Percentiles rank a stretch among this genome's conserved stretches.
Evolutionary conservation across 768 basidiomycete genomes (phyloP).

Genomic region (Boletus reticuloceps): DNA sequence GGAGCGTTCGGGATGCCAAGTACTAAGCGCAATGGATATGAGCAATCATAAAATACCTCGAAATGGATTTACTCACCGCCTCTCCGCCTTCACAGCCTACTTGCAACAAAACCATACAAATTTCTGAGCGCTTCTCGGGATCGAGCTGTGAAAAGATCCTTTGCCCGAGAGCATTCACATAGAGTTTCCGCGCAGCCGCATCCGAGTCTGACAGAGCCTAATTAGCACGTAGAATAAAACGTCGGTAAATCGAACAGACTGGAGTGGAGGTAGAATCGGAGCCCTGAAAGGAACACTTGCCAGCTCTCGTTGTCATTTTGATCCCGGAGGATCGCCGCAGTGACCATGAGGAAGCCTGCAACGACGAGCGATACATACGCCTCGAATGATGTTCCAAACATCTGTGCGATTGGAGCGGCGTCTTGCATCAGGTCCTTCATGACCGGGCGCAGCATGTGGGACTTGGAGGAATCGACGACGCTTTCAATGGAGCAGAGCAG

Average conservation of each 20-base stretch:
- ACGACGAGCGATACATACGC: constrained; percentile 34
- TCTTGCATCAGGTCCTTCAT: constrained; percentile 40
- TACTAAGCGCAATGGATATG: constrained; percentile 32
- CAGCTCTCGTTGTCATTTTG: constrained; percentile 41
- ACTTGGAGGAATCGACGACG: constrained; percentile 42
- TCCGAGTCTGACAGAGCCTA: constrained; percentile 35
- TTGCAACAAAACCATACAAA: constrained; percentile 57
- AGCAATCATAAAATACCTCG: background rate
- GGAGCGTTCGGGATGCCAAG: constrained; percentile 45
- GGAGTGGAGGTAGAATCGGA: constrained; percentile 45
- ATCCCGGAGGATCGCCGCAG: constrained; percentile 45
- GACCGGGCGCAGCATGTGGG: constrained; percentile 57
- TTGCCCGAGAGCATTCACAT: constrained; percentile 46
- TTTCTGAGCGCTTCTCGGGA: constrained; percentile 49
- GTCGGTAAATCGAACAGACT: constrained; percentile 36
- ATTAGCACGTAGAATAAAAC: background rate
- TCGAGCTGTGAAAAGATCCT: constrained; percentile 57
- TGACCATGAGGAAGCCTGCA: constrained; percentile 52
- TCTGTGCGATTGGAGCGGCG: constrained; percentile 24
- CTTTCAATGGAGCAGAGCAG: constrained; percentile 49
- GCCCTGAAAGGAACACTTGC: constrained; percentile 44
- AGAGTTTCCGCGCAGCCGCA: constrained; percentile 36
- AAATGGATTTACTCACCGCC: constrained; percentile 37
- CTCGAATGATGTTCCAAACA: constrained; percentile 39
- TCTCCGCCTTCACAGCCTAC: constrained; percentile 47